Percentiles rank a stretch among this genome's conserved stretches.
phyloP scores from a whole-genome alignment of 208 protist species.

The Trypanosoma platydactyli region DNA sequence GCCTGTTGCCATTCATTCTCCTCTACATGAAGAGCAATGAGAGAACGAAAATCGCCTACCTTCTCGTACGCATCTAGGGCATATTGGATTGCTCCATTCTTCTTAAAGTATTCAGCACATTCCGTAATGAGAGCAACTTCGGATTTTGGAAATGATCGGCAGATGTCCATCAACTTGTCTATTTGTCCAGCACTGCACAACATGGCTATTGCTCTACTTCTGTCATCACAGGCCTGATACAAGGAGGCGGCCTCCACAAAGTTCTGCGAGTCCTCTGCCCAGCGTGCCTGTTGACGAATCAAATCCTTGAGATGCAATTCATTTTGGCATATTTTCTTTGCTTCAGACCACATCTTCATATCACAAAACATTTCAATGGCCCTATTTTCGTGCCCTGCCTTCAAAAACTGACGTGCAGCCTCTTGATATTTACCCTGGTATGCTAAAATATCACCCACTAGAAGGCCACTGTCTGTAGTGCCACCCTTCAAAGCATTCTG shows the following conservation, averaged over 20 bases:
- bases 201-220: constrained; percentile 83
- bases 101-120: constrained; percentile 86
- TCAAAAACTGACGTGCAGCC: constrained; percentile 87
- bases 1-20: constrained; percentile 89
- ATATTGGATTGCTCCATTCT: constrained; percentile 70
- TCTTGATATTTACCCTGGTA: constrained; percentile 95
- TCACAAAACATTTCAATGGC: constrained; percentile 96
- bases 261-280: constrained; percentile 93
- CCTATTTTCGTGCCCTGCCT: constrained; percentile 63
- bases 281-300: constrained; percentile 90
- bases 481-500: constrained; percentile 37
- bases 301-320: constrained; percentile 87
- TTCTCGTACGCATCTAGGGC: constrained; percentile 92
- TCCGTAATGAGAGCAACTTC: constrained; percentile 82
- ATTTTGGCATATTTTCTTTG: constrained; percentile 88
- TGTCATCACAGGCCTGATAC: constrained; percentile 90
- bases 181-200: constrained; percentile 83
- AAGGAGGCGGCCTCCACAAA: constrained; percentile 84
- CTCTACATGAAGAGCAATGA: constrained; percentile 92
- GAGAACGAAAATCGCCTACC: constrained; percentile 80
- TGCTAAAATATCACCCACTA: constrained; percentile 90
- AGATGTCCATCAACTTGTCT: constrained; percentile 89
- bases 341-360: constrained; percentile 94
- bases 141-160: constrained; percentile 76
- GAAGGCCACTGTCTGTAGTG: constrained; percentile 46